Evolutionary conservation across 768 basidiomycete species (phyloP).

Genomic region (Amanita rubescens): DNA sequence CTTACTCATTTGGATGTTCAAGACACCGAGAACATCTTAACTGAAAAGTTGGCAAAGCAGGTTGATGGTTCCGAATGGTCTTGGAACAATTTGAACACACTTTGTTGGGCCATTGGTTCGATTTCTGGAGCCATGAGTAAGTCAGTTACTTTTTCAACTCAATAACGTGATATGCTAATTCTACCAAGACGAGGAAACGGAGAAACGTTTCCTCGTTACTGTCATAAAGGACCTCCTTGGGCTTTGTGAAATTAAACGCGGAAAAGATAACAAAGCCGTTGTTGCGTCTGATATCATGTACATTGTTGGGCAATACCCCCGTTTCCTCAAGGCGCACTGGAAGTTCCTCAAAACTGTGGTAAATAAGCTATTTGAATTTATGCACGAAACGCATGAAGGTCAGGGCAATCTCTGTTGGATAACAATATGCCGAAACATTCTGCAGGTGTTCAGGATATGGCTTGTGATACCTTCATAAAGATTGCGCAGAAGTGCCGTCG

Average conservation of each 20-base stretch:
- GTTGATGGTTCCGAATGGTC: conserved; percentile 98
- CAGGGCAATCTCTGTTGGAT: conserved; percentile 5
- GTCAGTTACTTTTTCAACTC: conserved; percentile 25
- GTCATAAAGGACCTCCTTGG: conserved; percentile 99
- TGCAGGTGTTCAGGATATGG: conserved; percentile 98
- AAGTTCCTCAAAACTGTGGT: conserved; percentile 99
- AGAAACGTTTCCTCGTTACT: conserved; percentile 97
- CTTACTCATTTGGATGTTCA: conserved; percentile 94
- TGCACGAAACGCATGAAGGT: conserved; percentile 99
- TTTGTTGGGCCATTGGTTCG: conserved; percentile 99
- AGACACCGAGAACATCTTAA: conserved; percentile 95
- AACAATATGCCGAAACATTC: background rate
- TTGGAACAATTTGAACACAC: conserved; percentile 97
- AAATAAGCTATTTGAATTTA: conserved; percentile 99
- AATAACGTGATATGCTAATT: background rate
- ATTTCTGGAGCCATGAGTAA: conserved; percentile 99
- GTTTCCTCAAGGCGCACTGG: conserved; percentile 99
- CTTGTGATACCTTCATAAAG: conserved; percentile 99
- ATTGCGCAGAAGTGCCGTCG: conserved; percentile 98
- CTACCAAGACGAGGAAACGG: conserved; percentile 86
- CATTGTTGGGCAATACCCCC: conserved; percentile 98
- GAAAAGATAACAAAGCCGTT: conserved; percentile 99
- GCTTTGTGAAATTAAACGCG: conserved; percentile 94
- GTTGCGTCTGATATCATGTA: conserved; percentile 97
- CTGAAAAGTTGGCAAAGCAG: conserved; percentile 95